Evolutionary conservation across 1,139 yeast species (phyloP).

Genomic region (Taphrina sp.): DNA sequence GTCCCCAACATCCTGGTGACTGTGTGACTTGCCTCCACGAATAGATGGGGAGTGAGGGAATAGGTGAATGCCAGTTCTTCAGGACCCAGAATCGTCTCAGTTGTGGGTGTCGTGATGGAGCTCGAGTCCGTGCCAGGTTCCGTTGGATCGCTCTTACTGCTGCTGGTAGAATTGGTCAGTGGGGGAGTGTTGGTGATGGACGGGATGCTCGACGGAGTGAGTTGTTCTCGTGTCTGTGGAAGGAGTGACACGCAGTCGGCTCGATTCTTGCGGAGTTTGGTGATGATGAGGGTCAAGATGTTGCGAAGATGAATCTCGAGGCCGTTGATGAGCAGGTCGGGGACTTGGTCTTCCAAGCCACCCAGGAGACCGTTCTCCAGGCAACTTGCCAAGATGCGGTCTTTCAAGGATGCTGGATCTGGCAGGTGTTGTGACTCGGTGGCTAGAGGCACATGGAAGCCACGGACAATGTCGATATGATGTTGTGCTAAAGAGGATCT

Average conservation of each 20-base stretch:
- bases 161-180: background rate
- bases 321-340: slow-evolving; percentile 49
- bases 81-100: slow-evolving; percentile 9
- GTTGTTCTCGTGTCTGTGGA: slow-evolving; percentile 1
- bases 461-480: slow-evolving; percentile 72
- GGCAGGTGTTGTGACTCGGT: slow-evolving; percentile 80
- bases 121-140: background rate
- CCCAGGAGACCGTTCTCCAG: slow-evolving; percentile 92
- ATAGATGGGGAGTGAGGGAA: slow-evolving; percentile 21
- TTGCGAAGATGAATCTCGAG: slow-evolving; percentile 29
- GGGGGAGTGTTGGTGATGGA: background rate
- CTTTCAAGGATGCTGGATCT: slow-evolving; percentile 66
- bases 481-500: slow-evolving; percentile 26
- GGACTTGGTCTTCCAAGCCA: slow-evolving; percentile 65
- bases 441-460: slow-evolving; percentile 80
- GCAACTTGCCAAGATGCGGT: slow-evolving; percentile 76
- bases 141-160: background rate
- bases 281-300: slow-evolving; percentile 19
- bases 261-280: slow-evolving; percentile 13
- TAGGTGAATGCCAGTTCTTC: slow-evolving; percentile 20
- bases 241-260: slow-evolving; percentile 13
- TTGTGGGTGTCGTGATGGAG: background rate
- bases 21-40: slow-evolving; percentile 19
- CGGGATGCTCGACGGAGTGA: background rate
- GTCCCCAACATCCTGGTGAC: slow-evolving; percentile 22